These are phyloP conservation scores for Salvia miltiorrhiza DNA, from an alignment of 257 asterid species.

Conservation along the genomic window DNA sequence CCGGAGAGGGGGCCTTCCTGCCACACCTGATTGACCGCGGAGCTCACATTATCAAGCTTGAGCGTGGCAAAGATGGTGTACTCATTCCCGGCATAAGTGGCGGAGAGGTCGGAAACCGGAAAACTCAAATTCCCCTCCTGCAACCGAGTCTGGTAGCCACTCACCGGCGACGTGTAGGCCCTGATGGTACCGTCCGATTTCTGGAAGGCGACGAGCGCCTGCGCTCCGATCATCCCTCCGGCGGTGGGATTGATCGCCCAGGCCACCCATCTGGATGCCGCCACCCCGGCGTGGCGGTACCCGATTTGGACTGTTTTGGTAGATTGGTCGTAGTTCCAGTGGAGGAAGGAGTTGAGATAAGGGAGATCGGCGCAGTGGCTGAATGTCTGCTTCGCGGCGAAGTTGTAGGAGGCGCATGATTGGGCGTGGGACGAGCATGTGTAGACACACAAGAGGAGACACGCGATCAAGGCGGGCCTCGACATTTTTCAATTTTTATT, in stretches of 20 bases:
- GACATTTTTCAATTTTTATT: no score
- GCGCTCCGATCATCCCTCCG: conserved; percentile 74
- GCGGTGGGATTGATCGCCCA: conserved; percentile 80
- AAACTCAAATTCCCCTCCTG: conserved; percentile 64
- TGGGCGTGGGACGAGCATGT: conserved; percentile 43
- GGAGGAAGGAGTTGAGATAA: conserved; percentile 66
- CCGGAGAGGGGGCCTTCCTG: conserved; percentile 84
- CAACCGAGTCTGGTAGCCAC: conserved; percentile 50
- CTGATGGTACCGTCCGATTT: conserved; percentile 64
- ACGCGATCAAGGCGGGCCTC: conserved; percentile 18
- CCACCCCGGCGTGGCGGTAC: conserved; percentile 42
- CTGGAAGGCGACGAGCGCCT: conserved; percentile 73
- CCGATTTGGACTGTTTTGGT: conserved; percentile 53
- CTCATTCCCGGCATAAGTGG: conserved; percentile 51
- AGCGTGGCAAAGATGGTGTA: conserved; percentile 61
- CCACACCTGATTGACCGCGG: conserved; percentile 79
- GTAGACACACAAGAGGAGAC: conserved; percentile 30
- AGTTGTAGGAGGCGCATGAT: conserved; percentile 55
- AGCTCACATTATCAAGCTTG: conserved; percentile 46
- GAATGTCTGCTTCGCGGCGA: conserved; percentile 55
- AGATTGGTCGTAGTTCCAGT: conserved; percentile 60
- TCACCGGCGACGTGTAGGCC: conserved; percentile 63
- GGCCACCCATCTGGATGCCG: conserved; percentile 67
- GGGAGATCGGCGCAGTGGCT: conserved; percentile 70
- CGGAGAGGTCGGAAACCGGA: conserved; percentile 61